These are phyloP conservation scores for Xenoacremonium recifei DNA, from an alignment of 2,329 filamentous ascomycete species.

Conservation along the genomic window DNA sequence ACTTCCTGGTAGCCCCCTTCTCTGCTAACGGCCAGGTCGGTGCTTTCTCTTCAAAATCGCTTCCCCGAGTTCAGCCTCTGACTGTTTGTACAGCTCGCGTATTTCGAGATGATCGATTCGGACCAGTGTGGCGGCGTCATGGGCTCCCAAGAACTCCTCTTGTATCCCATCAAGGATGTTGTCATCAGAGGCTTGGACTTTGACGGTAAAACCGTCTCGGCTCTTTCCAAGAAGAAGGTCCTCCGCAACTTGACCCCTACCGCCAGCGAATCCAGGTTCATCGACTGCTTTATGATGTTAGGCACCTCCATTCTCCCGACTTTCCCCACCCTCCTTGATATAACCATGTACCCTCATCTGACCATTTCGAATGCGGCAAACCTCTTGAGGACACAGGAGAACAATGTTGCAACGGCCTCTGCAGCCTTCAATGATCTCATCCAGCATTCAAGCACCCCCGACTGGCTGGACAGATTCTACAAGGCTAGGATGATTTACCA, in stretches of 20 bases:
- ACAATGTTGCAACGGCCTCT: slow-evolving; percentile 70
- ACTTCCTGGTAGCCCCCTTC: slow-evolving; percentile 83
- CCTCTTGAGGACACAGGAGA: slow-evolving; percentile 67
- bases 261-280: slow-evolving; percentile 69
- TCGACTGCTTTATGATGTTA: slow-evolving; percentile 79
- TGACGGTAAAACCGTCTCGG: slow-evolving; percentile 62
- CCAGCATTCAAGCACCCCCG: slow-evolving; percentile 59
- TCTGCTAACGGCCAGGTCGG: slow-evolving; percentile 82
- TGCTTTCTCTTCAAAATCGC: too few species aligned
- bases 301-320: slow-evolving; percentile 78
- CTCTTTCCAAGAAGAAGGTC: slow-evolving; percentile 65
- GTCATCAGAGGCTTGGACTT: slow-evolving; percentile 69
- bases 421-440: slow-evolving; percentile 78
- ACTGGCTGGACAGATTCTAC: slow-evolving; percentile 84
- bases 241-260: slow-evolving; percentile 65
- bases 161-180: slow-evolving; percentile 79
- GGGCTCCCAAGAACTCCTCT: slow-evolving; percentile 79
- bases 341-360: slow-evolving; percentile 52
- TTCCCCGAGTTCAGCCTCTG: too few species aligned
- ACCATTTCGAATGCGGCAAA: slow-evolving; percentile 74
- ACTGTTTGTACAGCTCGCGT: slow-evolving; percentile 77
- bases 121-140: slow-evolving; percentile 74
- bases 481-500: slow-evolving; percentile 82
- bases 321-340: slow-evolving; percentile 73
- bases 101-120: slow-evolving; percentile 67